phyloP scores from a whole-genome alignment of 1,139 yeast species.

The Wickerhamomyces sp. region DNA sequence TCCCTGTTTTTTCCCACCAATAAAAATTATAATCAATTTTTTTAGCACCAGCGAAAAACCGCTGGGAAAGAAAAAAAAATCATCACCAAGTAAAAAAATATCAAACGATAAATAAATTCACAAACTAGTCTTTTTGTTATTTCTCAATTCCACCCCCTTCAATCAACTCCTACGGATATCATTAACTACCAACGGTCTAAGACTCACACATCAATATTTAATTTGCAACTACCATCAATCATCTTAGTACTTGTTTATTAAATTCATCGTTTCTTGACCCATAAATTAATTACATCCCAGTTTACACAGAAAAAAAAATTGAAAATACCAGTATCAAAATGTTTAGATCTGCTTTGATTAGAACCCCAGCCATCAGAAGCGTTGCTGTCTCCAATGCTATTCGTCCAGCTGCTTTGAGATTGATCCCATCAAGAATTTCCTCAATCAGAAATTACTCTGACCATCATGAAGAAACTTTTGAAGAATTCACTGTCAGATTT shows the following conservation, averaged over 20 bases:
- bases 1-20: too few relatives aligned
- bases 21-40: too few relatives aligned
- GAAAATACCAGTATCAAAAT: slow-evolving; percentile 6
- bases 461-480: slow-evolving; percentile 82
- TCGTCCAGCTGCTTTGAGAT: slow-evolving; percentile 21
- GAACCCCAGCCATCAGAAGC: slow-evolving; percentile 28
- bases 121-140: background rate
- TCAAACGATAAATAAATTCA: slow-evolving; percentile 8
- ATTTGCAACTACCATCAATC: too few relatives aligned
- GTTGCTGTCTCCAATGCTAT: slow-evolving; percentile 24
- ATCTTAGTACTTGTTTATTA: background rate
- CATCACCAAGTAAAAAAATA: slow-evolving; percentile 5
- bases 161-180: background rate
- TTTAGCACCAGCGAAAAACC: slow-evolving; percentile 9
- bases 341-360: slow-evolving; percentile 25
- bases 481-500: slow-evolving; percentile 86
- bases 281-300: background rate
- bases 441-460: slow-evolving; percentile 63
- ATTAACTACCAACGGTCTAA: background rate
- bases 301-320: background rate
- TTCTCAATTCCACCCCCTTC: background rate
- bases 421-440: slow-evolving; percentile 19
- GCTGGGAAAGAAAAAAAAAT: slow-evolving; percentile 8
- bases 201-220: background rate
- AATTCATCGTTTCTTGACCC: background rate